Base-by-base conservation (phyloP, 1,284 basidiomycete species). In the Apiotrichum akiyoshidainum region DNA sequence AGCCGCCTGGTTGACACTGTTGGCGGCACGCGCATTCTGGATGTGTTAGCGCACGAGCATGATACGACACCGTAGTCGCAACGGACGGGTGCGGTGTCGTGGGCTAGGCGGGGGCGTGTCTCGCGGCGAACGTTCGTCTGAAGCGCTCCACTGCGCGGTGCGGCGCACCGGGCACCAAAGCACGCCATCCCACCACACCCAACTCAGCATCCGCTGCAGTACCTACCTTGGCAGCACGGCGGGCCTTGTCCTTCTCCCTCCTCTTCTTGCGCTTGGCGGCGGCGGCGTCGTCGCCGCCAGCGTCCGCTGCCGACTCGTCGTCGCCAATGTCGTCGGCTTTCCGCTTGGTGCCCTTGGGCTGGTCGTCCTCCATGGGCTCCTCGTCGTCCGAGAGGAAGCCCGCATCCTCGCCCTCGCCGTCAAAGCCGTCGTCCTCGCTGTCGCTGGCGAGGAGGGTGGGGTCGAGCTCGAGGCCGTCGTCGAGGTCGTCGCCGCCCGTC, bases 401-500 rank as follows among this genome's bases (percentile, higher is more conserved):
- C 12, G n/a, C 61, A 12, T 57, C 58, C 33, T 42, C 56, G 22
- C 17, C 35, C 33, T 52, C 55, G 22, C 19, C 48, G 45, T 51
- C 54, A 19, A 39, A 37, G 21, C 22, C 58, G 17, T 31, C 26
- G 26, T 52, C 65, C 49, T 65, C 65, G 40, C 59, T 59, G 45
- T 66, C 66, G 22, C 33, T 39, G 0, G 64, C 62, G 4, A 58
- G 61, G 26, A 66, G 61, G 34, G 67, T 66, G n/a, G 65, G 57
- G 41, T 68, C 68, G 17, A 68, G 66, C 47, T 73, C 72, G 48
- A 73, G 69, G 22, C 61, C 71, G 59, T 77, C 73, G 59, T 77
- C 76, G 14, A 75, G 66, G 57, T 75, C 73, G 58, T 77, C 74
- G 19, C 72, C 73, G 40, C 65, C 68, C 9, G 56, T 55, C 17